Evolutionary conservation across 441 rosid species (phyloP), one percentile per base, ranked within the genome.

Genomic region (Lepidium campestre): DNA sequence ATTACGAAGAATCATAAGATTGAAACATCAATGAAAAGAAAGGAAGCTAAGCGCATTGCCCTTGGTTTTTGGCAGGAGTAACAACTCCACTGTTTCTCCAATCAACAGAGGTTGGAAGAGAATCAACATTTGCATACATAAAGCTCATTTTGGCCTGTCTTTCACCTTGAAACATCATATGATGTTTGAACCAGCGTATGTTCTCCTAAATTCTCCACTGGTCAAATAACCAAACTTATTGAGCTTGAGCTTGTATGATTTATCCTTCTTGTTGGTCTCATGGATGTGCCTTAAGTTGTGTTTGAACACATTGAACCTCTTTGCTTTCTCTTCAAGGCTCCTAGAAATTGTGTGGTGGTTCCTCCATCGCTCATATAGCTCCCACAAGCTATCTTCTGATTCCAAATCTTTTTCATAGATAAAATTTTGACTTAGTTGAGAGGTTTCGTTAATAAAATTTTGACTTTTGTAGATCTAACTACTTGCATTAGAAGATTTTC

Each of bases 361-460:
- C 75, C 88, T 82, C 95, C 95, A 86, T 59, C 85, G 73, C 81
- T 88, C 90, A 40, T 88, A 90, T 54, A 90, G 56, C n/a, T 80
- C 85, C 94, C 89, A 80, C 65, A 88, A 63, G 50, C 78, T 75
- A 22, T 90, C 85, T 48, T 90, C 92, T 0, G 86, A 72, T 14
- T 57, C 85, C 72, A 90, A 45, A 19, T 90, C 93, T 60, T 77
- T 80, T 44, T 85, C 87, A 22, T 81, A 78, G 79, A 79, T n/a
- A n/a, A n/a, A n/a, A n/a, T n/a, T n/a, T n/a, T n/a, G n/a, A n/a
- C n/a, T n/a, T n/a, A n/a, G n/a, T n/a, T n/a, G n/a, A n/a, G n/a
- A n/a, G n/a, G n/a, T n/a, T n/a, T n/a, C n/a, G n/a, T n/a, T n/a
- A n/a, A n/a, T n/a, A n/a, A n/a, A n/a, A n/a, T n/a, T n/a, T n/a